A percentile compares a stretch with the other conserved stretches of the same genome.
Conservation (phyloP, 83 land plant species). For the Picea mariana region DNA sequence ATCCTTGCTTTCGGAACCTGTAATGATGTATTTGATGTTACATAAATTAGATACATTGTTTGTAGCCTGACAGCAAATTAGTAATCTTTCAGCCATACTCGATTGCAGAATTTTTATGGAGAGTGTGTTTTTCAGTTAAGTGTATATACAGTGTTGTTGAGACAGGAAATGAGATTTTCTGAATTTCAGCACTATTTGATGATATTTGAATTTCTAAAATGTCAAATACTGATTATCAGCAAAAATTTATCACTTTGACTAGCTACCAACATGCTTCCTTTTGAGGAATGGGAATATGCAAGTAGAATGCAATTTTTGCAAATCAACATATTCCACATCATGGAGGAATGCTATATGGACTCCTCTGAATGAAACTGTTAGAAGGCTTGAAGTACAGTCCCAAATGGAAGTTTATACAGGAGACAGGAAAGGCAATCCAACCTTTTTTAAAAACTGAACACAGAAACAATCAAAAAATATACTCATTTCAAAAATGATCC, state of each 20-base stretch:
- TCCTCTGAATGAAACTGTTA: neutral
- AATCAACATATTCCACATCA: too few species aligned
- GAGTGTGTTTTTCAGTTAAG: neutral
- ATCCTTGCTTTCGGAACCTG: too few species aligned
- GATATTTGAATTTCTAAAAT: neutral
- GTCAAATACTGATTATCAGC: neutral
- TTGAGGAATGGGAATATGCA: neutral
- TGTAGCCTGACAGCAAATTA: neutral
- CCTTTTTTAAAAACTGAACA: too few species aligned
- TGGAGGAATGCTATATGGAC: neutral
- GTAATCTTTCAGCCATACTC: neutral
- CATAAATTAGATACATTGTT: too few species aligned
- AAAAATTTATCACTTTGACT: neutral
- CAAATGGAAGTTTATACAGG: neutral
- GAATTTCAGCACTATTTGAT: neutral
- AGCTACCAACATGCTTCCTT: neutral
- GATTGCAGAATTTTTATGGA: too few species aligned
- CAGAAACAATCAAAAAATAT: too few species aligned
- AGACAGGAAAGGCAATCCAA: too few species aligned
- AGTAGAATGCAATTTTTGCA: neutral
- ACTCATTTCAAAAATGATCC: too few species aligned
- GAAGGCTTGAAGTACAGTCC: neutral
- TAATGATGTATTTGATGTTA: too few species aligned
- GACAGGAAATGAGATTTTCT: too few species aligned
- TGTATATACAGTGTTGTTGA: neutral